Percentiles rank a stretch among this genome's conserved stretches.
Conservation (phyloP, 306 rosid species). For the Glycine tomentella region DNA sequence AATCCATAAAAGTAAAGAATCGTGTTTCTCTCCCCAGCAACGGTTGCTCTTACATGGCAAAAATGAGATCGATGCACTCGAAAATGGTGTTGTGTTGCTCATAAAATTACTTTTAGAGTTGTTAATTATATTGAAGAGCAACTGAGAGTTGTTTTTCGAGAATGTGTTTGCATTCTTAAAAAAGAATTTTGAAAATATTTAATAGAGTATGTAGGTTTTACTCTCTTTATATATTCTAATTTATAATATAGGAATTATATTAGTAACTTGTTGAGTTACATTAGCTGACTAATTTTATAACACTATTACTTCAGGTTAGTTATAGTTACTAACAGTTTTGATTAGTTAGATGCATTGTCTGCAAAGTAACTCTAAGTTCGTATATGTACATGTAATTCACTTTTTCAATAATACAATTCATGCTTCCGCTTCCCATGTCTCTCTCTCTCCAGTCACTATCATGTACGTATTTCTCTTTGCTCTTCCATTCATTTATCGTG, state of each 20-base stretch:
- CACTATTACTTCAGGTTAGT: not conserved
- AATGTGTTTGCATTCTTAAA: too few relatives aligned
- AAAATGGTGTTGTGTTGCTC: too few relatives aligned
- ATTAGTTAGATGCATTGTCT: not conserved
- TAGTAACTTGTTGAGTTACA: not conserved
- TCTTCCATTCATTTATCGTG: not conserved
- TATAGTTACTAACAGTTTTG: not conserved
- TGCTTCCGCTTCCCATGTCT: not conserved
- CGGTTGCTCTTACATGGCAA: too few relatives aligned
- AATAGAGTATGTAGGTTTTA: too few relatives aligned
- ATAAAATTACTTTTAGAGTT: too few relatives aligned
- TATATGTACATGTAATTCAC: not conserved
- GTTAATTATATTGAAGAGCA: too few relatives aligned
- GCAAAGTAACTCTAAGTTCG: not conserved
- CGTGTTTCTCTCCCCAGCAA: too few relatives aligned
- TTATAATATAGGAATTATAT: not conserved
- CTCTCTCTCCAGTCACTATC: not conserved
- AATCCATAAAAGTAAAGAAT: too few relatives aligned
- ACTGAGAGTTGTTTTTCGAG: too few relatives aligned
- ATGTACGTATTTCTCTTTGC: not conserved
- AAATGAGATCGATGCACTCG: too few relatives aligned
- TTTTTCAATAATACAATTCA: not conserved
- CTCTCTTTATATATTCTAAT: too few relatives aligned
- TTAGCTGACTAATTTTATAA: not conserved
- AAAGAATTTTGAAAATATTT: too few relatives aligned